A percentile compares a stretch with the other conserved stretches of the same genome.
Evolutionary conservation across 176 grass and related monocot genomes (phyloP).

Genomic region (Triticum dicoccoides): DNA sequence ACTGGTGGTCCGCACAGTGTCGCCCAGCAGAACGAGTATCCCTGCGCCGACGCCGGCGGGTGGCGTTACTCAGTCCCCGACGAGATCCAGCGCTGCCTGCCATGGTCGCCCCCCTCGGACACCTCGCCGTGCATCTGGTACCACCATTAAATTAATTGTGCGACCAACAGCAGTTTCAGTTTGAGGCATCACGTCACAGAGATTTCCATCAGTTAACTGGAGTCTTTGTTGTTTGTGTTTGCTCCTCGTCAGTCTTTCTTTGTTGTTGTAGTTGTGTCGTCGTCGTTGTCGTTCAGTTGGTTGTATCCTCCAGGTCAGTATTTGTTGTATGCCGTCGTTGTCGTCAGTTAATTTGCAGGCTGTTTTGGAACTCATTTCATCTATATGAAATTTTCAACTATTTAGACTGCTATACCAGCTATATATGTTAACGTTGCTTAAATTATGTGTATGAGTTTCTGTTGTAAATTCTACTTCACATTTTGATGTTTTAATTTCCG

Average conservation of each 20-base stretch:
- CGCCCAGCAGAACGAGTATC: too few relatives aligned
- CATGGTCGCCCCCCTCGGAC: not conserved
- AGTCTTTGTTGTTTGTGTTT: too few relatives aligned
- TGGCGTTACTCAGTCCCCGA: too few relatives aligned
- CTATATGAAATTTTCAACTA: not conserved
- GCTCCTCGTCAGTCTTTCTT: not conserved
- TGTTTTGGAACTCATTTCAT: not conserved
- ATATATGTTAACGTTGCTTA: too few relatives aligned
- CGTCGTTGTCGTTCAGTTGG: too few relatives aligned
- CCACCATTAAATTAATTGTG: not conserved
- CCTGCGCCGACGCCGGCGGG: too few relatives aligned
- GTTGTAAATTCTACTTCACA: not conserved
- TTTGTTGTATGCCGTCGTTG: too few relatives aligned
- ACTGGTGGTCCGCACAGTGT: too few relatives aligned
- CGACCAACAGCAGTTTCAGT: not conserved
- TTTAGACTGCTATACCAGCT: not conserved
- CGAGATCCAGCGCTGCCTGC: not conserved
- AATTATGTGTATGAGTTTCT: not conserved
- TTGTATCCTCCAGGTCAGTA: too few relatives aligned
- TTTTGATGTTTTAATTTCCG: too few relatives aligned
- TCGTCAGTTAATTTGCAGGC: not conserved
- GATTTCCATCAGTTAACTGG: not conserved
- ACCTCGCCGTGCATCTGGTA: not conserved
- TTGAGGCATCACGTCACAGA: not conserved
- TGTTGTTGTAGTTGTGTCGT: not conserved